Evolutionary conservation across 495 filamentous ascomycete species (phyloP).

Genomic region (Podospora anserina): DNA sequence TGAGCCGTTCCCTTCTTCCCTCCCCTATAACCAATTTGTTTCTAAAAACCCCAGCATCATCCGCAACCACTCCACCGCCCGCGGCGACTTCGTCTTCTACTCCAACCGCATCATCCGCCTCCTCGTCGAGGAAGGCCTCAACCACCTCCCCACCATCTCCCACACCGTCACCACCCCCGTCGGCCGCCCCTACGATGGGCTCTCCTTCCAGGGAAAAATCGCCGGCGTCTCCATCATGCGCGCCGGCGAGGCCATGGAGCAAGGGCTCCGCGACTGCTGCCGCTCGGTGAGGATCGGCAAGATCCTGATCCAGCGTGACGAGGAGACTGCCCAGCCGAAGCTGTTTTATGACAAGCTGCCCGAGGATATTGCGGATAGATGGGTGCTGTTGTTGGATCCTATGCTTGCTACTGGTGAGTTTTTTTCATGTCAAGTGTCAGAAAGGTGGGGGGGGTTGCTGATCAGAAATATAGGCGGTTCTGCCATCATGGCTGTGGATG

Average conservation of each 20-base stretch:
- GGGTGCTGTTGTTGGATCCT: conserved; percentile 93
- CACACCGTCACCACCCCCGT: conserved; percentile 88
- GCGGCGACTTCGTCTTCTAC: conserved; percentile 98
- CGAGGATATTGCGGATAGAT: conserved; percentile 84
- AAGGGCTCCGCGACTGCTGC: conserved; percentile 93
- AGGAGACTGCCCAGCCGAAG: conserved; percentile 86
- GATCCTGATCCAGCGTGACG: conserved; percentile 95
- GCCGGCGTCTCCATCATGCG: conserved; percentile 98
- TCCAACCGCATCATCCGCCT: conserved; percentile 97
- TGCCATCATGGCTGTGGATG: conserved; percentile 92
- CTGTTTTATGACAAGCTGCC: conserved; percentile 97
- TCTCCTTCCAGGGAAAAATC: conserved; percentile 96
- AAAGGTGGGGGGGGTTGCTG: conserved; percentile 5
- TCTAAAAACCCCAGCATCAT: conserved; percentile 67
- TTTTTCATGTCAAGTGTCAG: too few relatives aligned
- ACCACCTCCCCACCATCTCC: conserved; percentile 88
- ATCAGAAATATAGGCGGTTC: conserved; percentile 66
- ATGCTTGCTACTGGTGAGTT: conserved; percentile 94
- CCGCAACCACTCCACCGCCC: conserved; percentile 78
- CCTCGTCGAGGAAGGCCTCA: conserved; percentile 95
- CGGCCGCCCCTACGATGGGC: conserved; percentile 81
- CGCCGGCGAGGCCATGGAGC: conserved; percentile 97
- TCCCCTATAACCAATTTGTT: neutral
- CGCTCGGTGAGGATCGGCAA: conserved; percentile 95
- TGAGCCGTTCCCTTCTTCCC: conserved; percentile 51